Evolutionary conservation across 2,329 filamentous ascomycete species (phyloP), one percentile per base, ranked within the genome.

Genomic region (Aspergillus floridensis): DNA sequence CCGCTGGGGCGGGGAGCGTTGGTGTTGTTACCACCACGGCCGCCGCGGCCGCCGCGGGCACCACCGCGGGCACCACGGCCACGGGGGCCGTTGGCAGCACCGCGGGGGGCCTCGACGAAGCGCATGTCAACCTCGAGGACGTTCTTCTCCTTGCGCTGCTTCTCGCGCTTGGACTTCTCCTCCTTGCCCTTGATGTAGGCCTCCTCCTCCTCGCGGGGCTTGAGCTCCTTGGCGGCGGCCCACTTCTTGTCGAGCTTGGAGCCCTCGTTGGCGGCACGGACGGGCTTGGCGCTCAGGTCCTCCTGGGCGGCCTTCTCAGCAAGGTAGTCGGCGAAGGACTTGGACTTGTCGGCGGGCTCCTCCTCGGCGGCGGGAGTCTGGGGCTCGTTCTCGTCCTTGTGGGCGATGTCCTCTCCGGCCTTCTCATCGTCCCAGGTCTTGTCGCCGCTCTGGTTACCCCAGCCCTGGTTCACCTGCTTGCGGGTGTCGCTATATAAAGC

Each of bases 241-340:
- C 93, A 96, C 86, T 97, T 95, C 86, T 95, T 93, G 84, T 92
- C 88, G 72, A 82, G 76, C 83, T 92, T 91, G 82, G 83, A 85
- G 73, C 93, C 93, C 83, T 97, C 93, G 84, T 98, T 97, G 79
- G 93, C 82, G 83, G 92, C 88, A 81, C 95, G 93, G 74, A 92
- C 84, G 72, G 91, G 85, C 71, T 88, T 84, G 69, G 81, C 78
- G 69, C 85, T 85, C 65, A 83, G 78, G 69, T 82, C 84, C 66
- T 86, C 85, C 82, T 92, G 93, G 78, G 87, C 84, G 60, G 85
- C 85, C 74, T 83, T 83, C 76, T 90, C 86, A 74, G 88, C 90
- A 56, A 96, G 86, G 83, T 96, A 99, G 68, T 95, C 90, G 73
- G 85, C 82, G 81, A 93, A 96, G 57, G 92, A 95, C 82, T 96